Percentiles rank a stretch among this genome's conserved stretches.
Conservation (phyloP, 257 asterid species). For the Nicotiana obtusifolia region DNA sequence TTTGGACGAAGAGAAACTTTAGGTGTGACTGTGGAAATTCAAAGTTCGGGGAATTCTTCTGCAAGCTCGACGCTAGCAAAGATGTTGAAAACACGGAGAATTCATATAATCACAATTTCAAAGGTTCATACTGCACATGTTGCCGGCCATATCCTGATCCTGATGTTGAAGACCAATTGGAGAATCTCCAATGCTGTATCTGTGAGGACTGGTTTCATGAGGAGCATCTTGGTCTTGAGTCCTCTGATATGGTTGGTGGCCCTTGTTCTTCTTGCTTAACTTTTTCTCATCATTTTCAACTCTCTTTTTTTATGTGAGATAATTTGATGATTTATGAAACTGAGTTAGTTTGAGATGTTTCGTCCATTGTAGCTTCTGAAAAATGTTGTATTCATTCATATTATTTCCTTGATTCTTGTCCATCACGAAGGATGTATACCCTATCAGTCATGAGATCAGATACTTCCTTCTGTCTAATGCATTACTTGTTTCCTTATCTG, state of each 20-base stretch:
- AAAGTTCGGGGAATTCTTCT: slow-evolving; percentile 79
- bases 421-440: background rate
- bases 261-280: background rate
- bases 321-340: background rate
- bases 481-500: slow-evolving; percentile 1
- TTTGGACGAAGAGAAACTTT: slow-evolving; percentile 94
- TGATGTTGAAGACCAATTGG: slow-evolving; percentile 81
- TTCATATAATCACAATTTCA: slow-evolving; percentile 80
- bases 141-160: slow-evolving; percentile 93
- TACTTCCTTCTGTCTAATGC: background rate
- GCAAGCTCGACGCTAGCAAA: slow-evolving; percentile 83
- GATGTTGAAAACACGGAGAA: slow-evolving; percentile 68
- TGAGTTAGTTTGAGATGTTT: slow-evolving; percentile 1
- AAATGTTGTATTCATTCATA: background rate
- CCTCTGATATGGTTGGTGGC: slow-evolving; percentile 56
- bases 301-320: background rate
- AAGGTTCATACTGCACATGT: slow-evolving; percentile 92
- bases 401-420: slow-evolving; percentile 1
- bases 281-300: background rate
- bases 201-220: slow-evolving; percentile 99
- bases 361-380: background rate
- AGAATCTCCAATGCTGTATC: slow-evolving; percentile 91
- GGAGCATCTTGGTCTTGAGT: slow-evolving; percentile 76
- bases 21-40: slow-evolving; percentile 99
- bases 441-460: background rate